phyloP scores from a whole-genome alignment of 192 early-diverging fungal genomes.

The Geranomyces variabilis region DNA sequence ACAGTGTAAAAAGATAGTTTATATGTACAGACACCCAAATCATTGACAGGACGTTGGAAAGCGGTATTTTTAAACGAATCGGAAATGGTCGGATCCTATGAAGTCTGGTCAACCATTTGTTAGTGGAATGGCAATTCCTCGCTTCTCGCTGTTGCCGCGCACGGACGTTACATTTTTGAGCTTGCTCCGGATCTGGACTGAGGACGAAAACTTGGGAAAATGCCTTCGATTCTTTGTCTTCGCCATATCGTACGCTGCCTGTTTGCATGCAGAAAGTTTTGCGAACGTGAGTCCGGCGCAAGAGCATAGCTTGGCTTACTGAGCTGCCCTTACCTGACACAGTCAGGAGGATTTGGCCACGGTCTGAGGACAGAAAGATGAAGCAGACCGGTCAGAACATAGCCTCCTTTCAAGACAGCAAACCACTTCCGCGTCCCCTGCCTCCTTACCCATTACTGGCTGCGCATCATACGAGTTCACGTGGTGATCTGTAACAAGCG shows the following conservation, averaged over 20 bases:
- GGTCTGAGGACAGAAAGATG: neutral
- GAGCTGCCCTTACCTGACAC: slow-evolving; percentile 22
- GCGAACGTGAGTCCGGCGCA: no score
- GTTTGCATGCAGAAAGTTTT: neutral
- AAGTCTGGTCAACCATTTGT: slow-evolving; percentile 20
- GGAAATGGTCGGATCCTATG: slow-evolving; percentile 32
- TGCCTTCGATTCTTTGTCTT: slow-evolving; percentile 29
- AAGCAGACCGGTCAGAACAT: no score
- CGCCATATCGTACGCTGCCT: slow-evolving; percentile 38
- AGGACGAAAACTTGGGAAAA: slow-evolving; percentile 48
- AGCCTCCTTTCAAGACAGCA: no score
- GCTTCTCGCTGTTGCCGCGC: no score
- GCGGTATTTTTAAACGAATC: slow-evolving; percentile 26
- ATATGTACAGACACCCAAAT: no score
- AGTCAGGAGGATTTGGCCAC: slow-evolving; percentile 33
- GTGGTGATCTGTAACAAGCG: slow-evolving; percentile 33
- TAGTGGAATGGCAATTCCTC: no score
- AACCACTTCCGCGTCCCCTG: no score
- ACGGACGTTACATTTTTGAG: slow-evolving; percentile 31
- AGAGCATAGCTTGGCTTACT: no score
- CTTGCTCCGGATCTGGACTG: slow-evolving; percentile 27
- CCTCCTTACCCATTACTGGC: slow-evolving; percentile 32
- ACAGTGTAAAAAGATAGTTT: no score
- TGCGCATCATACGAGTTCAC: slow-evolving; percentile 44
- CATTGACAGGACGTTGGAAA: no score